These are phyloP conservation scores for Pichia manshurica DNA, from an alignment of 805 yeast species.

Conservation along the genomic window DNA sequence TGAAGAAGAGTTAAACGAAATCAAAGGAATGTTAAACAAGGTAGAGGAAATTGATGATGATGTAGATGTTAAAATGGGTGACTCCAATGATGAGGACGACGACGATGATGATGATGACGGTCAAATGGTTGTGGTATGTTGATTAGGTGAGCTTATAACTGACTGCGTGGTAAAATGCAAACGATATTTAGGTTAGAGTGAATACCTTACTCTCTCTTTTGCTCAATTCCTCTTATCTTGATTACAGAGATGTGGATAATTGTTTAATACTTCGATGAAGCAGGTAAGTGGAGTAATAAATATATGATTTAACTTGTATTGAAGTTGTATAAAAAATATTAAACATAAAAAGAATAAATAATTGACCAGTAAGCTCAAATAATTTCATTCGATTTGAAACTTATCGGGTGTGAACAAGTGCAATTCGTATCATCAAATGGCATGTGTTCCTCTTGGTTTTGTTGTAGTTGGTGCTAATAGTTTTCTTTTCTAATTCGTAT, in stretches of 20 bases:
- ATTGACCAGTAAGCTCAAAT: background rate
- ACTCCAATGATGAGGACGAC: conserved; percentile 9
- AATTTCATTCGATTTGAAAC: background rate
- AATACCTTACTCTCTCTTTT: no score
- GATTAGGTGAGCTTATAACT: background rate
- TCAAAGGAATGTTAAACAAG: conserved; percentile 45
- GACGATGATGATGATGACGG: conserved; percentile 12
- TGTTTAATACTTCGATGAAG: no score
- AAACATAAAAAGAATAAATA: conserved; percentile 7
- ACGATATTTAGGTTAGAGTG: no score
- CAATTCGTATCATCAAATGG: no score
- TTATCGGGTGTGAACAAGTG: background rate
- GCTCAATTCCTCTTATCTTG: no score
- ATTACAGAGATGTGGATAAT: no score
- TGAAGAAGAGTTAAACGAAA: conserved; percentile 38
- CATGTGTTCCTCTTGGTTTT: no score
- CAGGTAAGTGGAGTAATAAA: no score
- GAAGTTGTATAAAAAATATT: conserved; percentile 3
- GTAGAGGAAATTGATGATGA: conserved; percentile 13
- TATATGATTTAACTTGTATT: conserved; percentile 2
- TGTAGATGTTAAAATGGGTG: conserved; percentile 7
- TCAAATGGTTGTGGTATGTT: conserved; percentile 15
- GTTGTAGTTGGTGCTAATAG: no score
- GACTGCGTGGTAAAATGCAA: no score
- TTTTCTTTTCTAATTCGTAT: no score